A percentile compares a stretch with the other conserved stretches of the same genome.
These are phyloP conservation scores for Aspergillus nidulans DNA, from an alignment of 495 filamentous ascomycete species.

Conservation along the genomic window DNA sequence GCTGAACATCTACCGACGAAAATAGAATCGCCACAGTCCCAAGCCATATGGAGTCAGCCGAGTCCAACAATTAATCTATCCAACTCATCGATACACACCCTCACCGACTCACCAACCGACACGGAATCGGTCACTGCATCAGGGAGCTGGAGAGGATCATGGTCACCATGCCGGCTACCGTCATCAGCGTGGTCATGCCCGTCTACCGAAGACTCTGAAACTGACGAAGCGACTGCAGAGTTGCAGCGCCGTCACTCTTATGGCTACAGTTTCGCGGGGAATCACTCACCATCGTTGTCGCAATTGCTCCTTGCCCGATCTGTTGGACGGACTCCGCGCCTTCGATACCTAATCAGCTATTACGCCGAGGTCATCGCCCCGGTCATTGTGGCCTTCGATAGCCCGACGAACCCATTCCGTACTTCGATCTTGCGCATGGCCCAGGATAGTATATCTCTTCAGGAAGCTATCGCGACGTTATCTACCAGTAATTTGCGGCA, in stretches of 20 bases:
- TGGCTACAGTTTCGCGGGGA: conserved; percentile 15
- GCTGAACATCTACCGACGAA: neutral
- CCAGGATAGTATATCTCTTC: conserved; percentile 71
- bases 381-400: conserved; percentile 86
- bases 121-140: neutral
- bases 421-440: conserved; percentile 78
- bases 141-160: neutral
- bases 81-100: neutral
- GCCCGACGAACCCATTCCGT: conserved; percentile 77
- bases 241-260: neutral
- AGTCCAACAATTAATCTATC: neutral
- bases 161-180: neutral
- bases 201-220: neutral
- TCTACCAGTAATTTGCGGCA: conserved; percentile 75
- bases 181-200: neutral
- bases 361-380: conserved; percentile 87
- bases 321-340: conserved; percentile 50
- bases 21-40: neutral
- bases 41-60: neutral
- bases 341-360: conserved; percentile 56
- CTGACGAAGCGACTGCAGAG: neutral
- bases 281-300: conserved; percentile 38
- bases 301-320: conserved; percentile 43
- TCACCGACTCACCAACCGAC: conserved; percentile 1
- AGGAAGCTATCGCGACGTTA: conserved; percentile 88